phyloP scores from a whole-genome alignment of 495 filamentous ascomycete genomes.

The Lentithecium fluviatile region DNA sequence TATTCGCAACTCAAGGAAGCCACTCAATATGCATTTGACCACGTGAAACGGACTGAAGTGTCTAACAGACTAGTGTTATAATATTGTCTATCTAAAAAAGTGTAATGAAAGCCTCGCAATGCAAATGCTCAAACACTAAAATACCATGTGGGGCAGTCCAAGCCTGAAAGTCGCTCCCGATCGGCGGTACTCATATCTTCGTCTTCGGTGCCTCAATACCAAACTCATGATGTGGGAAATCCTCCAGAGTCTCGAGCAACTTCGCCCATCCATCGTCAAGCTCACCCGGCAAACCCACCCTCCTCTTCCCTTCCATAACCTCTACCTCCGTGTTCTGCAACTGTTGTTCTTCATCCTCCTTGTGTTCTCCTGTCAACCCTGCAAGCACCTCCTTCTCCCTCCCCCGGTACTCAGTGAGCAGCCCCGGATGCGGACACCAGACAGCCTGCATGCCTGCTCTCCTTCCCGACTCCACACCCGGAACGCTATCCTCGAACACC shows the following conservation, averaged over 20 bases:
- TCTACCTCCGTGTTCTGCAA: constrained; percentile 45
- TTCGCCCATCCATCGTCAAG: constrained; percentile 74
- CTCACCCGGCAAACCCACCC: constrained; percentile 46
- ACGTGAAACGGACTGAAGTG: no score
- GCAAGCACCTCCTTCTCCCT: constrained; percentile 82
- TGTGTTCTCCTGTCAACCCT: constrained; percentile 69
- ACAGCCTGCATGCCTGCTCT: constrained; percentile 93
- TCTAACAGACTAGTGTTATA: no score
- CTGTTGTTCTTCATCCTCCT: constrained; percentile 52
- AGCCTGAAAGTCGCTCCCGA: no score
- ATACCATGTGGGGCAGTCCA: no score
- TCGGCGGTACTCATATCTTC: no score
- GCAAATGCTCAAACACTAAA: no score
- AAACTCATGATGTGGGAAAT: constrained; percentile 72
- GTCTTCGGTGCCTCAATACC: constrained; percentile 42
- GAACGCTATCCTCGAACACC: constrained; percentile 94
- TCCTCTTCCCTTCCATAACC: constrained; percentile 45
- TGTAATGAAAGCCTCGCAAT: no score
- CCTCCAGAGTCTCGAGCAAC: constrained; percentile 58
- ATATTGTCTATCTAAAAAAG: no score
- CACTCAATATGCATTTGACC: no score
- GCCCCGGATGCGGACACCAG: constrained; percentile 83
- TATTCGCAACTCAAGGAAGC: no score
- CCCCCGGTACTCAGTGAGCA: constrained; percentile 72
- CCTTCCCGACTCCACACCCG: constrained; percentile 85